phyloP scores from a whole-genome alignment of 805 yeast species.

The Starmerella apicola region DNA sequence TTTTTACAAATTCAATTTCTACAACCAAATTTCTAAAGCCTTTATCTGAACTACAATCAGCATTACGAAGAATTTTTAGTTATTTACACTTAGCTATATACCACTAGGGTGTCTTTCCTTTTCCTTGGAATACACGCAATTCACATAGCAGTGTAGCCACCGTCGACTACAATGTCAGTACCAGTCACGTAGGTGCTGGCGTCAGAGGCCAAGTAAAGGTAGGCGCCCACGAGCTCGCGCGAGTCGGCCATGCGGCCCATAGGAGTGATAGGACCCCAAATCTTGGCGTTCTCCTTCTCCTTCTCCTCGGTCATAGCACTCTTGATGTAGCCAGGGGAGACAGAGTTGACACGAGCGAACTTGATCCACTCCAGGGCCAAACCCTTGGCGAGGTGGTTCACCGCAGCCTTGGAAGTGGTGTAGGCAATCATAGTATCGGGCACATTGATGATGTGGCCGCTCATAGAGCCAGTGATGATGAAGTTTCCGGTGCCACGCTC shows the following conservation, averaged over 20 bases:
- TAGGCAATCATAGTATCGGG: constrained; percentile 82
- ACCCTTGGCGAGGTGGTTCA: constrained; percentile 60
- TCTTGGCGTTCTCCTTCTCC: constrained; percentile 33
- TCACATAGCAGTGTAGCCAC: constrained; percentile 52
- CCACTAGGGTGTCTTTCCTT: too few species aligned
- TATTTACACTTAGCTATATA: too few species aligned
- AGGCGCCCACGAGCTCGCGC: constrained; percentile 68
- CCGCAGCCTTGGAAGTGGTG: constrained; percentile 78
- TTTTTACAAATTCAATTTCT: too few species aligned
- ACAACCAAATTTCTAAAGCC: too few species aligned
- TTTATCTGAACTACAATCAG: too few species aligned
- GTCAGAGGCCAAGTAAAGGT: constrained; percentile 65
- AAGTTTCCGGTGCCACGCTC: constrained; percentile 67
- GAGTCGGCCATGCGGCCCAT: constrained; percentile 49
- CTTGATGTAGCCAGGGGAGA: constrained; percentile 73
- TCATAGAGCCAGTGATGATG: constrained; percentile 79
- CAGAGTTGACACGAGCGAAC: constrained; percentile 68
- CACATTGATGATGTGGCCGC: constrained; percentile 73
- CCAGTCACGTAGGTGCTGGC: constrained; percentile 76
- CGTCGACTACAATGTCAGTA: constrained; percentile 62
- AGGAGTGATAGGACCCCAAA: constrained; percentile 34
- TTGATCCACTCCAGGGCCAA: constrained; percentile 81
- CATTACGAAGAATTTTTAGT: too few species aligned
- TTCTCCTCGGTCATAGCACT: constrained; percentile 49
- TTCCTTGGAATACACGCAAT: too few species aligned